These are phyloP conservation scores for Pseudogymnoascus sp. DNA, from an alignment of 2,329 filamentous ascomycete genomes.

Conservation along the genomic window DNA sequence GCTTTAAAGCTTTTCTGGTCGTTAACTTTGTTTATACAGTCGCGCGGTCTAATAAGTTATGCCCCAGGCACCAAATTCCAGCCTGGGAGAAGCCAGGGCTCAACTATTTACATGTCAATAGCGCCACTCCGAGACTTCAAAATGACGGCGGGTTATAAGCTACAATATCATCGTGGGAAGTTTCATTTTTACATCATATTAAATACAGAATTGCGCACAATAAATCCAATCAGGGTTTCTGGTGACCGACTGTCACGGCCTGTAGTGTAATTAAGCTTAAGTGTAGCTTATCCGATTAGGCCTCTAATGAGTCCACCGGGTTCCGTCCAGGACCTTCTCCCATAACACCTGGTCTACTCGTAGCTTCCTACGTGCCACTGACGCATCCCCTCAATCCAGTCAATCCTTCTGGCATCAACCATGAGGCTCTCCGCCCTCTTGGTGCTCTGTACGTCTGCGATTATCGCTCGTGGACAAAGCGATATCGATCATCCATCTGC, in stretches of 20 bases:
- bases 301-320: neutral
- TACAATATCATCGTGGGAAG: neutral
- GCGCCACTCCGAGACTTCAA: neutral
- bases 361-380: neutral
- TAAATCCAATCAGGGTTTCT: neutral
- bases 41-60: neutral
- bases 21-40: slow-evolving; percentile 3
- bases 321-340: neutral
- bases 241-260: neutral
- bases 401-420: neutral
- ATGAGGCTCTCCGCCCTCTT: neutral
- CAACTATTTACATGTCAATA: neutral
- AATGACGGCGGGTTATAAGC: neutral
- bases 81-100: neutral
- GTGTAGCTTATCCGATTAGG: slow-evolving; percentile 6
- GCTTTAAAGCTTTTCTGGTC: slow-evolving; percentile 1
- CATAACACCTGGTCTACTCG: neutral
- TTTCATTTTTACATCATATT: neutral
- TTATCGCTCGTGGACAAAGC: neutral
- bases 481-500: neutral
- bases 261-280: slow-evolving; percentile 7
- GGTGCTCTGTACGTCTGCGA: neutral
- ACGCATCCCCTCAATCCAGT: neutral
- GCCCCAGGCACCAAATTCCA: slow-evolving; percentile 8
- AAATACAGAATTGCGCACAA: neutral